These are phyloP conservation scores for Ceratobasidium theobromae DNA, from an alignment of 1,284 basidiomycete species.

Conservation along the genomic window DNA sequence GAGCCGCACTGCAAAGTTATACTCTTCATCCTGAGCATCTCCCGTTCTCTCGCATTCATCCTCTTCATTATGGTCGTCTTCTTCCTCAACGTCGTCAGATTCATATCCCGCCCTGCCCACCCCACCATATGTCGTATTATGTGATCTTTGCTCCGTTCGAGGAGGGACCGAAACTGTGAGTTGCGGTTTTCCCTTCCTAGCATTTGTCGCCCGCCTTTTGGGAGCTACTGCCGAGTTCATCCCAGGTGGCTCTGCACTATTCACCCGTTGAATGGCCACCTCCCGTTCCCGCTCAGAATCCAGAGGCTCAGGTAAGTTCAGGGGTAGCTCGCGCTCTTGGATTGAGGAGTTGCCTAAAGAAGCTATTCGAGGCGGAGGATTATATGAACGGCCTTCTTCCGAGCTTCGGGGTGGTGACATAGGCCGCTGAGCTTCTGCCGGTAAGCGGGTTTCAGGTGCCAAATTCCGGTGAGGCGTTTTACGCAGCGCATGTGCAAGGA, in stretches of 20 bases:
- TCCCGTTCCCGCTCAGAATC: slow-evolving; percentile 8
- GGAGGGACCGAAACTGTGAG: slow-evolving; percentile 21
- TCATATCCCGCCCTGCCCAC: neutral
- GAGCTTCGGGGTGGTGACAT: slow-evolving; percentile 17
- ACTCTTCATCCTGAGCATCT: neutral
- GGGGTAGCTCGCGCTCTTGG: slow-evolving; percentile 2
- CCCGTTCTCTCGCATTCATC: neutral
- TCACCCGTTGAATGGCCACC: neutral
- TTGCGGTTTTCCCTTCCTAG: slow-evolving; percentile 2
- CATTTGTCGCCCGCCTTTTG: neutral
- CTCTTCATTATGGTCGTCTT: neutral
- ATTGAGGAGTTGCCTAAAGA: neutral
- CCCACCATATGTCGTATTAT: neutral
- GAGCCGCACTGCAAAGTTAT: neutral
- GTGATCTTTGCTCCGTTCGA: slow-evolving; percentile 6
- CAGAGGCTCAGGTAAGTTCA: slow-evolving; percentile 3
- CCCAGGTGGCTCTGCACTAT: neutral
- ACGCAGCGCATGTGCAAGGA: neutral
- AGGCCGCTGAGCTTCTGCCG: neutral
- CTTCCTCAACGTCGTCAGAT: neutral
- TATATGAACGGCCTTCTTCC: neutral
- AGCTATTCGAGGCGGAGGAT: neutral
- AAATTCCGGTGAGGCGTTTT: neutral
- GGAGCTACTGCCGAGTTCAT: neutral
- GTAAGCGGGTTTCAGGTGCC: neutral